Base-by-base conservation (phyloP, 441 rosid genomes). In the Francoa sonchifolia region DNA sequence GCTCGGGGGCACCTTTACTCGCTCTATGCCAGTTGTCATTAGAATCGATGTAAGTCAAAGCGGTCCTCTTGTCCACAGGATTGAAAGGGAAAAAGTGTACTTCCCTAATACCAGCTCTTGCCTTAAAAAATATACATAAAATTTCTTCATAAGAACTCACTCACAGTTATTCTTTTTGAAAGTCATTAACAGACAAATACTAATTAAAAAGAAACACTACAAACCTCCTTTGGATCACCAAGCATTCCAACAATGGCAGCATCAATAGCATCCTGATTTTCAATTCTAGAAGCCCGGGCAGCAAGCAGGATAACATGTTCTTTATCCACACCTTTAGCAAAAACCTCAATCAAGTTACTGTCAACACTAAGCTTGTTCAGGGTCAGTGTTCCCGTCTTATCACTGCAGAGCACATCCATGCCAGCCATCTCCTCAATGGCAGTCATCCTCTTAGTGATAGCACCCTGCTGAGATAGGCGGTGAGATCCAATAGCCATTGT, bases 351-450 rank as follows among this genome's bases (percentile, higher is more conserved):
- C 51, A 89, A 94, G 68, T 77, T 85, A 47, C 63, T 65, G 49
- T 89, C 98, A 40, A 89, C 98, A 0, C 96, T 85, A 20, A 89
- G 87, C 31, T 84, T 83, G 57, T 89, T 89, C 57, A 89, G 58
- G 9, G 96, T 89, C 46, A 89, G 89, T 16, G 98, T 89, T 64
- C 98, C 98, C 4, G 98, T 89, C 65, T 89, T 89, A 39, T 85
- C 98, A 55, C 94, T 79, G 73, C 98, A 89, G 31, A 85, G 89
- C 31, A 85, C 96, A 63, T 89, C 95, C 95, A 89, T 89, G 46
- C 92, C 97, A 9, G 97, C 95, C 97, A 89, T 81, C 59, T 89
- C 98, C 69, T 89, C 96, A 42, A 89, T 89, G 42, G 94, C 98
- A 1, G 93, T 89, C 96, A 89, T 89, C 69, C 98, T 82, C 66